Base-by-base conservation (phyloP, 2,329 filamentous ascomycete genomes). In the Monosporascus sp. region DNA sequence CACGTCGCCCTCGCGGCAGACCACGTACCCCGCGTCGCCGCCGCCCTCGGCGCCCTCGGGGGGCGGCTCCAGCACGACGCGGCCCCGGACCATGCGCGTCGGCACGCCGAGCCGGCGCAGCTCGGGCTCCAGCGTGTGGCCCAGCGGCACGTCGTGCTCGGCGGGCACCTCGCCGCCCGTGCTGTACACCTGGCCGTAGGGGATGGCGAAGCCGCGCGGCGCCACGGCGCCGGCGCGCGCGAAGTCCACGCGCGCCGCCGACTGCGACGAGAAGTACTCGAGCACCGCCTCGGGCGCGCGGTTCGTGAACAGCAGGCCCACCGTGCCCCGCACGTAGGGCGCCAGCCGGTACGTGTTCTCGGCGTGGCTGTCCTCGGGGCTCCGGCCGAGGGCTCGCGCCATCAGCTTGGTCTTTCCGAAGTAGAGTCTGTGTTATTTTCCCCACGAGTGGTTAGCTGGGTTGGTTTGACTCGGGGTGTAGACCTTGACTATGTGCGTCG, bases 361-460 rank as follows among this genome's bases (percentile, higher is more conserved):
- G 62, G 90, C 88, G 73, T 89, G 82, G 74, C 92, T 90, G 65
- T 90, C 88, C 67, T 89, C 87, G 61, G 85, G 80, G 51, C 79
- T 86, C 60, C 82, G 82, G 68, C 94, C 94, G 25, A 99, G 87
- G 53, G 94, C 92, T 75, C 94, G 93, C 65, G 89, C 86, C 91
- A 97, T 97, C 72, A 99, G 92, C 77, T 97, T 97, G 55, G 93
- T 97, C 79, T 97, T 99, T 76, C 93, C 94, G 74, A 97, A 97
- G 84, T 97, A 97, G 70, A 99, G 78, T 64, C 92, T 94, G 65
- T 48, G 49, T 31, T n/a, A n/a, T 31, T 31, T 31, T 31, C 2
- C 9, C 27, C 27, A n/a, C 27, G 8, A 11, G 8, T 2, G n/a
- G 8, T 67, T 57, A 65, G 58, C 41, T 49, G 49, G 52, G 31